These are phyloP conservation scores for Suillus placidus DNA, from an alignment of 768 basidiomycete species.

Conservation along the genomic window DNA sequence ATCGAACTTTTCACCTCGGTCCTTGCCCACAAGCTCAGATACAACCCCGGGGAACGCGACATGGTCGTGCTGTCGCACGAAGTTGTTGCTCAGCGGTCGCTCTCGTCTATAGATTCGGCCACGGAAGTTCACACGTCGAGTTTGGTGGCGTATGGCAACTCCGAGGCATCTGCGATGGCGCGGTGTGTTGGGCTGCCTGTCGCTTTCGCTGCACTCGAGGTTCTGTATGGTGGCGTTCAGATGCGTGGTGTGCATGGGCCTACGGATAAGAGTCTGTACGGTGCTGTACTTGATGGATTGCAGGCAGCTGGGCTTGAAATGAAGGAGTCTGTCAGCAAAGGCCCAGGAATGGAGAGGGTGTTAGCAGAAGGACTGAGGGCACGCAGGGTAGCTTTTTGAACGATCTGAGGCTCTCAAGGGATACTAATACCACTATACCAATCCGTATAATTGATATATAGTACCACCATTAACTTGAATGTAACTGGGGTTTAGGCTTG, in stretches of 20 bases:
- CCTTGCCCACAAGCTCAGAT: slow-evolving; percentile 71
- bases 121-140: slow-evolving; percentile 68
- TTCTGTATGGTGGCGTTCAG: slow-evolving; percentile 61
- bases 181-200: slow-evolving; percentile 87
- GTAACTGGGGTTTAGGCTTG: neutral
- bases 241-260: slow-evolving; percentile 74
- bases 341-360: slow-evolving; percentile 51
- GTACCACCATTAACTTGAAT: neutral
- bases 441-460: neutral
- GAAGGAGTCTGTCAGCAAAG: slow-evolving; percentile 39
- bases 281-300: slow-evolving; percentile 62
- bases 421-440: neutral
- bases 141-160: slow-evolving; percentile 62
- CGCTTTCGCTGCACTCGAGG: slow-evolving; percentile 74
- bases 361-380: slow-evolving; percentile 24
- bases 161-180: slow-evolving; percentile 80
- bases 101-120: slow-evolving; percentile 12
- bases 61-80: slow-evolving; percentile 88
- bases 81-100: slow-evolving; percentile 51
- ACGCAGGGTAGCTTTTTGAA: slow-evolving; percentile 7
- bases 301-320: slow-evolving; percentile 48
- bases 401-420: neutral
- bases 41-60: slow-evolving; percentile 74
- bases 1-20: slow-evolving; percentile 77
- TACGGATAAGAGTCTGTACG: slow-evolving; percentile 58